Evolutionary conservation across 345 rosid species (phyloP), one percentile per base, ranked within the genome.

Genomic region (Turritis glabra): DNA sequence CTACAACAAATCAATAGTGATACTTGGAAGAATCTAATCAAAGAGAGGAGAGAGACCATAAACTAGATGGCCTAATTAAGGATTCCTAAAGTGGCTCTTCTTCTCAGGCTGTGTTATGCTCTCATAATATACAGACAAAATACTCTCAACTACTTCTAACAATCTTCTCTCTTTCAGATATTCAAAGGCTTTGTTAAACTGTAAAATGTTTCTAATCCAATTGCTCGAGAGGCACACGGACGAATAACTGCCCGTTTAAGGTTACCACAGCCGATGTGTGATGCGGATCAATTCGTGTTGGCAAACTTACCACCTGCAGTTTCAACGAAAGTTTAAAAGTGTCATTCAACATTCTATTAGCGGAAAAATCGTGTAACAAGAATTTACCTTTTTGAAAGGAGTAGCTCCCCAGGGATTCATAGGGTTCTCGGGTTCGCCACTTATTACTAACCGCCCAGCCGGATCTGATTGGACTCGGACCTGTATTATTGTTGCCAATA

Each of bases 381-480:
- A 18, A 26, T 82, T 44, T 66, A 90, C 98, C 98, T 93, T 93
- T 64, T 84, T 89, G 74, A 93, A 93, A 29, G 98, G 93, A 63
- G 92, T 88, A 30, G 92, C 92, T 55, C 98, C 98, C 98, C 97
- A 90, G 5, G 93, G 97, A 77, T 90, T 93, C 81, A 89, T 85
- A 62, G 84, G 80, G 77, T 92, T 92, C 77, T 92, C 97, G 0
- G 96, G 98, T 76, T 90, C 88, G n/a, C 97, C 98, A 3, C 96
- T 89, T 83, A 93, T 93, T 41, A 93, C 93, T 64, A 93, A 61
- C 27, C 88, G 90, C 64, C 98, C 96, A 35, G 90, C 97, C 14
- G 98, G 97, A 88, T 89, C 98, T 27, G 98, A 90, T 47, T 93
- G 97, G 76, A 93, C 93, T 52, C 96, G 88, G 80, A 90, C 98